Base-by-base conservation (phyloP, 2,329 filamentous ascomycete species). In the Aciculosporium take region DNA sequence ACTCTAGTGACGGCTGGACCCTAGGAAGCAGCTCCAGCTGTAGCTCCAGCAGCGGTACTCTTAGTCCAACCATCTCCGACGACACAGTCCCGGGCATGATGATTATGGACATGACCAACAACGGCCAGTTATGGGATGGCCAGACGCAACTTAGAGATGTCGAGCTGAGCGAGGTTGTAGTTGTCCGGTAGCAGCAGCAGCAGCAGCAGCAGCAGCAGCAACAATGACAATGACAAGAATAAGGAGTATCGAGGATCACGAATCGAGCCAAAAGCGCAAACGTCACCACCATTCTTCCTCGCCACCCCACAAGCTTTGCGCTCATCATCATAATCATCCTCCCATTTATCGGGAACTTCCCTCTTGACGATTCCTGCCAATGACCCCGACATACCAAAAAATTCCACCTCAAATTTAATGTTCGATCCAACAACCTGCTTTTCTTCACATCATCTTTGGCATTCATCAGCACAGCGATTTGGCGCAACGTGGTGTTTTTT, bases 1-100 rank as follows among this genome's bases (percentile, higher is more conserved):
- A 64, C 45, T 72, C 88, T 50, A 86, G 81, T 53, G 87, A 94
- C 51, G 86, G 91, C 53, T 94, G 87, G 87, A 89, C 86, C 7
- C 74, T 89, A 35, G 86, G 84, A 45, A 91, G 85, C 51, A 87
- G 79, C 41, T 91, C 84, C 0, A 76, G 82, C 56, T 66, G 61
- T 45, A 61, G 63, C 39, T 68, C 66, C 40, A 65, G 64, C 37
- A 69, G 66, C 48, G 68, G 66, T 17, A 65, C 66, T n/a, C 49
- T 71, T 44, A 71, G 68, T 49, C 69, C 69, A 7, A 65, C 63
- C 0, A 61, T 67, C 7, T 67, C 67, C 0, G 68, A 69, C 38
- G 64, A 67, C 32, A 53, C 56, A 2, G 53, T 60, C 6, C 57
- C 58, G 3, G 53, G 55, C n/a, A 52, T 58, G 47, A 47, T 60